Base-by-base conservation (phyloP, 73 alveolate genomes). In the Symbiodinium pilosum region DNA sequence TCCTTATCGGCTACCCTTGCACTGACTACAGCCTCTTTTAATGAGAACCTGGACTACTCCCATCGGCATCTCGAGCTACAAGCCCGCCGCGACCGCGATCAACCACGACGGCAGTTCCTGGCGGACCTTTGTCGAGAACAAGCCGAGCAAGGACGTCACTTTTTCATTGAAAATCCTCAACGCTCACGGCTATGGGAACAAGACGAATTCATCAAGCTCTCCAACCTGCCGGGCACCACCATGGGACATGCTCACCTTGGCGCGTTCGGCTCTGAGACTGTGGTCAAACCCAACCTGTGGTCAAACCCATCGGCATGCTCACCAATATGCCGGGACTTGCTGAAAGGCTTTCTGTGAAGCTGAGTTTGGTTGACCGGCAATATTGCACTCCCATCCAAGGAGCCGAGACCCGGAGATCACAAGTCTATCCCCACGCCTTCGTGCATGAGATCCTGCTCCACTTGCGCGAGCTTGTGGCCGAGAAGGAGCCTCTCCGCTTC, bases 321-420 rank as follows among this genome's bases (percentile, higher is more conserved):
- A 68, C 88, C 73, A 91, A 91, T 77, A 28, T n/a, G 54, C 96
- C 96, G 0, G 96, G 88, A 7, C 73, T 91, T 0, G 77, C 47
- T 32, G 75, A 28, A 1, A 40, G 8, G 1, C 56, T 91, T 4
- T 21, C 34, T 11, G 73, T 32, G 0, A 41, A 42, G 26, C 40
- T 91, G 2, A 4, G 32, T 0, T 34, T 41, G 26, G 30, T 32
- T 14, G 88, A 68, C 20, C 16, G 24, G 18, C 52, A 28, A 5
- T 42, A 39, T 6, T 91, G 96, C 88, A 30, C 38, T 0, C 96
- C 95, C 2, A 38, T 88, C 30, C 73, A 64, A 40, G 95, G 95
- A 5, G 34, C 24, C 1, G 42, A 40, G 24, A 64, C 86, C 30
- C 9, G 18, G 9, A 54, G 16, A 2, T 64, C 95, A 0, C 87